Percentiles rank a stretch among this genome's conserved stretches.
Conservation (phyloP, 495 filamentous ascomycete species). For the Aspergillus funiculosus region DNA sequence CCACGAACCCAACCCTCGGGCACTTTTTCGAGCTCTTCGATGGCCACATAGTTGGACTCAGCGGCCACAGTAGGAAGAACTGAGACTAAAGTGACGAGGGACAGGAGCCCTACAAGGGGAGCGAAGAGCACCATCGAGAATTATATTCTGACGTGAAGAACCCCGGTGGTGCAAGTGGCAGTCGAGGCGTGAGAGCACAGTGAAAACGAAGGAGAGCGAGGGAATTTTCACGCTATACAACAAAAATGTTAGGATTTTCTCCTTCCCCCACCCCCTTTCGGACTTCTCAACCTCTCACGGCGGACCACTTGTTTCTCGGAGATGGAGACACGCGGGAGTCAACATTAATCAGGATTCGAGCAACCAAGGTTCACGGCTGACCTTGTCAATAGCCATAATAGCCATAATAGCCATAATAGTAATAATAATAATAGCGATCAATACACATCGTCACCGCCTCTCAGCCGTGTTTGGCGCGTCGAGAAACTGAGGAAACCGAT, state of each 20-base stretch:
- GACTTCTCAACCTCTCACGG: not conserved
- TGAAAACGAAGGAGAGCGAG: not conserved
- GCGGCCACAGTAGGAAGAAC: slow-evolving; percentile 2
- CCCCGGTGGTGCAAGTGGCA: not conserved
- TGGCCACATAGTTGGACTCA: slow-evolving; percentile 26
- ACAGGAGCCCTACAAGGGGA: slow-evolving; percentile 9
- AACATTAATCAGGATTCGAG: too few relatives aligned
- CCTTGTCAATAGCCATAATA: too few relatives aligned
- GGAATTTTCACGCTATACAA: not conserved
- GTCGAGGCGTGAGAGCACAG: not conserved
- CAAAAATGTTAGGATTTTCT: too few relatives aligned
- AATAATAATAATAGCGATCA: too few relatives aligned
- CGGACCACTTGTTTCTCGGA: too few relatives aligned
- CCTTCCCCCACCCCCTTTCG: not conserved
- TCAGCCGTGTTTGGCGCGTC: slow-evolving; percentile 11
- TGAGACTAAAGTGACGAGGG: slow-evolving; percentile 15
- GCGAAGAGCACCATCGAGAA: slow-evolving; percentile 13
- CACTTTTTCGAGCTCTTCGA: slow-evolving; percentile 39
- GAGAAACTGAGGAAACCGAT: too few relatives aligned
- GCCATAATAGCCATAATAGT: too few relatives aligned
- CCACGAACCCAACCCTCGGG: slow-evolving; percentile 46
- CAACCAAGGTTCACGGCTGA: too few relatives aligned
- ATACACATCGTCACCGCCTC: too few relatives aligned
- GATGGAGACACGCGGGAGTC: too few relatives aligned
- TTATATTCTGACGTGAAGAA: not conserved